A percentile compares a stretch with the other conserved stretches of the same genome.
Conservation (phyloP, 768 basidiomycete genomes). For the Termitomyces sp. region DNA sequence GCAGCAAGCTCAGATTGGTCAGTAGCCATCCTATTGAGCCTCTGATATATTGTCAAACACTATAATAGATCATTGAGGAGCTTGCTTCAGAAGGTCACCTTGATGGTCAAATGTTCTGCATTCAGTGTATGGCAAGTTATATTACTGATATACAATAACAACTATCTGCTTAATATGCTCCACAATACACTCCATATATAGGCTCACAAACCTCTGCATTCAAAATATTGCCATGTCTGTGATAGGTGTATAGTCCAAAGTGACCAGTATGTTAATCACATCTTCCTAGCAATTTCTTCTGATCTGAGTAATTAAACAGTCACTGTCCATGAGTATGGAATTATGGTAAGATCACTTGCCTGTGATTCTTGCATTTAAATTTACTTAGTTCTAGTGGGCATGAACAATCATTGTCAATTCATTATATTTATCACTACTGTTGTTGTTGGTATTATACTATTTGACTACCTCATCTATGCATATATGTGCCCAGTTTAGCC, state of each 20-base stretch:
- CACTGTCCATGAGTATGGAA: constrained; percentile 99
- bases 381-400: constrained; percentile 54
- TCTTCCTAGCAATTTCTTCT: neutral
- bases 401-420: constrained; percentile 94
- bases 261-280: constrained; percentile 72
- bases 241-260: constrained; percentile 85
- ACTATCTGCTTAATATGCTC: neutral
- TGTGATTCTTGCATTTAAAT: neutral
- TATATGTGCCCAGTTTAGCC: constrained; percentile 45
- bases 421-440: constrained; percentile 86
- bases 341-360: constrained; percentile 58
- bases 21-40: constrained; percentile 20
- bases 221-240: constrained; percentile 92
- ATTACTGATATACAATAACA: neutral
- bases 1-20: constrained; percentile 84
- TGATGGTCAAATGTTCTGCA: constrained; percentile 96
- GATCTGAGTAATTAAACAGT: constrained; percentile 30
- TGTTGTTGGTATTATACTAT: constrained; percentile 71
- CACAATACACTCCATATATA: constrained; percentile 19
- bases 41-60: neutral
- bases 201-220: constrained; percentile 87
- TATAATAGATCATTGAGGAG: constrained; percentile 76
- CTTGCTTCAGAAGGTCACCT: constrained; percentile 81
- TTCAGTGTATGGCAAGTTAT: constrained; percentile 79
- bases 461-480: constrained; percentile 78